Conservation (phyloP, 2,329 filamentous ascomycete genomes). For the Sclerotiophoma versabilis region DNA sequence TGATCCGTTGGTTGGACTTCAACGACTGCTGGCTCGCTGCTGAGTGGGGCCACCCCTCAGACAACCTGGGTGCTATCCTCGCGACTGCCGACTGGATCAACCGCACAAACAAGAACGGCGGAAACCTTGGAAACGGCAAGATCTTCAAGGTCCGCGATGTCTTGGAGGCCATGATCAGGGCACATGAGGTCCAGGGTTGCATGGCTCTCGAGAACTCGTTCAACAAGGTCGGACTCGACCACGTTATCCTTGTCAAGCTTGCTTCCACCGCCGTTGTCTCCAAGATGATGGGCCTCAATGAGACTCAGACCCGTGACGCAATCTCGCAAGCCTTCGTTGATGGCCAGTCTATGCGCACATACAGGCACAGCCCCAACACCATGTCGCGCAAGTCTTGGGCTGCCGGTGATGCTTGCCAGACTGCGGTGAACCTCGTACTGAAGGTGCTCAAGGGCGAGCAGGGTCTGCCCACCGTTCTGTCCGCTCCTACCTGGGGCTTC, state of each 20-base stretch:
- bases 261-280: slow-evolving; percentile 92
- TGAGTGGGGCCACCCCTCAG: slow-evolving; percentile 98
- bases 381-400: slow-evolving; percentile 99
- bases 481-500: slow-evolving; percentile 94
- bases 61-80: slow-evolving; percentile 96
- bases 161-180: slow-evolving; percentile 98
- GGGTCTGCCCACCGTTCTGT: slow-evolving; percentile 90
- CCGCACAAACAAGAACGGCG: slow-evolving; percentile 87
- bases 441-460: slow-evolving; percentile 92
- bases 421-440: slow-evolving; percentile 87
- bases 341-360: slow-evolving; percentile 93
- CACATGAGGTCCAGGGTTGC: slow-evolving; percentile 98
- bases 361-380: slow-evolving; percentile 97
- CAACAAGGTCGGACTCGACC: slow-evolving; percentile 98
- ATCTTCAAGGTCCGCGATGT: slow-evolving; percentile 89
- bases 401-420: slow-evolving; percentile 96
- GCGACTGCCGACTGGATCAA: slow-evolving; percentile 98
- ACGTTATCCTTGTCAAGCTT: slow-evolving; percentile 98
- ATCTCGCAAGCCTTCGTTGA: slow-evolving; percentile 98
- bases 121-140: slow-evolving; percentile 74
- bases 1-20: slow-evolving; percentile 99
- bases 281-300: slow-evolving; percentile 89
- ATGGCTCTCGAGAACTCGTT: slow-evolving; percentile 96
- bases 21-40: slow-evolving; percentile 99
- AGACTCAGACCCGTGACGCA: slow-evolving; percentile 91